These are phyloP conservation scores for Neurospora sp. DNA, from an alignment of 495 filamentous ascomycete genomes.

Conservation along the genomic window DNA sequence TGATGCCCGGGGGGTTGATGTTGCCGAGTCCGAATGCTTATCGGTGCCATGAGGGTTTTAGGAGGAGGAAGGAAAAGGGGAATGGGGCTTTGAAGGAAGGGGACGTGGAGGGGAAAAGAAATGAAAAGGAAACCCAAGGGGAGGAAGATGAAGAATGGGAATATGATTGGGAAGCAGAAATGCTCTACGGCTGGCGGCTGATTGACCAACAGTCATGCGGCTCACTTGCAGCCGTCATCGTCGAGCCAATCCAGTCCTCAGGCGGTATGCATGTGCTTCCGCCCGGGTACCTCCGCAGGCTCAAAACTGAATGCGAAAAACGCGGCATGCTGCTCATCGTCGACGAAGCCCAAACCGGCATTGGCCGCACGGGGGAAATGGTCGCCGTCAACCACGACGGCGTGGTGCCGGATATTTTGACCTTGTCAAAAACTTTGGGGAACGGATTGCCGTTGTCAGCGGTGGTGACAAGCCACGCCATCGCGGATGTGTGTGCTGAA, in stretches of 20 bases:
- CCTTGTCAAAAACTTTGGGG: conserved; percentile 44
- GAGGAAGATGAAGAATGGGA: conserved; percentile 34
- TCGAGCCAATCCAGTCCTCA: conserved; percentile 44
- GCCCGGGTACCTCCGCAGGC: conserved; percentile 34
- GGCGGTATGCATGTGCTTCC: conserved; percentile 42
- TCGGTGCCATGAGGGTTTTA: conserved; percentile 34
- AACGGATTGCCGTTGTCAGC: conserved; percentile 43
- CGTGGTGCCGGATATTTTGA: conserved; percentile 43
- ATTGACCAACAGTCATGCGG: conserved; percentile 43
- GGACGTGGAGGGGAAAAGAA: conserved; percentile 5
- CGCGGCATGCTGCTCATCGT: conserved; percentile 45
- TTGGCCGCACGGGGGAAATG: conserved; percentile 42
- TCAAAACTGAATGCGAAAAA: conserved; percentile 37
- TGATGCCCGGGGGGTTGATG: conserved; percentile 25
- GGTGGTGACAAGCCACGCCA: conserved; percentile 39
- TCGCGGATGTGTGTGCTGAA: conserved; percentile 30
- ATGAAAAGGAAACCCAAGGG: conserved; percentile 26
- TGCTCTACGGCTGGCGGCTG: conserved; percentile 44
- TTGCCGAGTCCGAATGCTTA: conserved; percentile 47
- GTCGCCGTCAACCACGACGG: conserved; percentile 40
- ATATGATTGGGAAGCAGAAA: conserved; percentile 48
- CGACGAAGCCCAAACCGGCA: conserved; percentile 46
- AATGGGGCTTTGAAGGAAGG: conserved; percentile 28
- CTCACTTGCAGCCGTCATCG: conserved; percentile 44
- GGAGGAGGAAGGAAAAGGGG: conserved; percentile 39